Conservation (phyloP, 306 rosid species). For the Prosopis cineraria region DNA sequence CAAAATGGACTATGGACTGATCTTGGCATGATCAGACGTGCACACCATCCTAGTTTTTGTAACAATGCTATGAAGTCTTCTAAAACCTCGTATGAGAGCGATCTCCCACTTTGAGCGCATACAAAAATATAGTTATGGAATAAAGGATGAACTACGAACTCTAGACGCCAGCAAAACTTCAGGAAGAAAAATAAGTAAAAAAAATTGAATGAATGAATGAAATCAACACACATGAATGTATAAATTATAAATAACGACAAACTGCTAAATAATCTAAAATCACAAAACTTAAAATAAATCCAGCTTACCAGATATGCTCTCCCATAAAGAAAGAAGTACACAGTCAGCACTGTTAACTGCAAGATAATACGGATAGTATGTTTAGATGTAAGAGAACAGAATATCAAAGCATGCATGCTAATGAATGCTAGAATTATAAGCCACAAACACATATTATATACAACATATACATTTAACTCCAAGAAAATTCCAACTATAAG, state of each 20-base stretch:
- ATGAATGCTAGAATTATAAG: slow-evolving; percentile 3
- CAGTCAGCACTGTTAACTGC: slow-evolving; percentile 94
- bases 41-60: neutral
- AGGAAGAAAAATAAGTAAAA: neutral
- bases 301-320: slow-evolving; percentile 77
- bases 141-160: neutral
- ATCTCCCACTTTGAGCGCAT: neutral
- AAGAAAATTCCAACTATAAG: neutral
- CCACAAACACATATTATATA: neutral
- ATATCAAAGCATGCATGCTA: neutral
- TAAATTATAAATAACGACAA: neutral
- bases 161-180: neutral
- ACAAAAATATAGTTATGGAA: neutral
- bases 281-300: slow-evolving; percentile 10
- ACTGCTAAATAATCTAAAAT: slow-evolving; percentile 12
- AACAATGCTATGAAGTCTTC: neutral
- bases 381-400: slow-evolving; percentile 32
- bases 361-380: slow-evolving; percentile 31
- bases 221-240: neutral
- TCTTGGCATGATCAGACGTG: neutral
- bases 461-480: neutral
- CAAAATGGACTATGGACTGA: neutral
- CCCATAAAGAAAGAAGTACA: slow-evolving; percentile 85
- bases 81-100: neutral
- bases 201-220: neutral